These are phyloP conservation scores for Fusarium nurragi DNA, from an alignment of 2,329 filamentous ascomycete genomes.

Conservation along the genomic window DNA sequence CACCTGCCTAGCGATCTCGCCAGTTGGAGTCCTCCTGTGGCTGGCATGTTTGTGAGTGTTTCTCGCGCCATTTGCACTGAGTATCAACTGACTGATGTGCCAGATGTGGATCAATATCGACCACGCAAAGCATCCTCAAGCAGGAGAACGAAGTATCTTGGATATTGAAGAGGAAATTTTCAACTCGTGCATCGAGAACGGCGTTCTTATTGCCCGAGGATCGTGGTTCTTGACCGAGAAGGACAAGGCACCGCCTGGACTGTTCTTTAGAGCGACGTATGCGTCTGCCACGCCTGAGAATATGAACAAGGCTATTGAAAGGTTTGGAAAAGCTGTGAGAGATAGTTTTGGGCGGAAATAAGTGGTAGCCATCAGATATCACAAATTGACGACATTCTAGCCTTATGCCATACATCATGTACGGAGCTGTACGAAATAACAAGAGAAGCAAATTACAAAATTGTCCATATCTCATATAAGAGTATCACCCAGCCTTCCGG, in stretches of 20 bases:
- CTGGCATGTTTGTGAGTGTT: constrained; percentile 90
- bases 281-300: constrained; percentile 78
- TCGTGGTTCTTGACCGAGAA: constrained; percentile 90
- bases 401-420: neutral
- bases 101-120: constrained; percentile 79
- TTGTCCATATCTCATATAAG: neutral
- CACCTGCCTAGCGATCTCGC: constrained; percentile 79
- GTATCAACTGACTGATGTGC: neutral
- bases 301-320: constrained; percentile 75
- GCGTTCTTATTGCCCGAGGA: constrained; percentile 83
- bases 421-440: neutral
- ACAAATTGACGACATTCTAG: neutral
- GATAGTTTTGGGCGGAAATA: constrained; percentile 58
- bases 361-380: neutral
- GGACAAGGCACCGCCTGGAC: constrained; percentile 64
- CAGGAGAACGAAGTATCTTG: constrained; percentile 61
- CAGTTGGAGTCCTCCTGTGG: constrained; percentile 80
- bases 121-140: constrained; percentile 71
- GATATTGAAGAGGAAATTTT: constrained; percentile 90
- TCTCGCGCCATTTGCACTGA: neutral
- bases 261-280: constrained; percentile 93
- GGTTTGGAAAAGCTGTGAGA: constrained; percentile 80
- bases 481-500: constrained; percentile 36
- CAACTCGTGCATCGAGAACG: constrained; percentile 75
- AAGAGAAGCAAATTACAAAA: neutral